Evolutionary conservation across 768 basidiomycete species (phyloP).

Genomic region (Favolaschia claudopus): DNA sequence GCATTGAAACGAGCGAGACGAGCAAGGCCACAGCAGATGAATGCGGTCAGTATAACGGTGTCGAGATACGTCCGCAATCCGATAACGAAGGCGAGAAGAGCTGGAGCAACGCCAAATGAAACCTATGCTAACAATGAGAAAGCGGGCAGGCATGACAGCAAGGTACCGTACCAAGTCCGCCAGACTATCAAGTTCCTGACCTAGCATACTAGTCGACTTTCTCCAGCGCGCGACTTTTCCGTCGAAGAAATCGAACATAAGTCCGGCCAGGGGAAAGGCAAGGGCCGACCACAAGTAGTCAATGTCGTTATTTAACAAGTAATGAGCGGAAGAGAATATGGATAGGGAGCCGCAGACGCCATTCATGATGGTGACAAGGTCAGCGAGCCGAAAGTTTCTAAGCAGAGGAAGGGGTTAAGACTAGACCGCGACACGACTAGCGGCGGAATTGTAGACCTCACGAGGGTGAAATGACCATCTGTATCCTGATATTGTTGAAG

Average conservation of each 20-base stretch:
- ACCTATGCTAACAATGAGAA: conserved; percentile 59
- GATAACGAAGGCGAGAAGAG: conserved; percentile 89
- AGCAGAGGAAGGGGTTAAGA: conserved; percentile 24
- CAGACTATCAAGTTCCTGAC: conserved; percentile 96
- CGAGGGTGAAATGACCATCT: conserved; percentile 96
- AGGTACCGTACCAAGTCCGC: conserved; percentile 83
- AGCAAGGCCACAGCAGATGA: conserved; percentile 96
- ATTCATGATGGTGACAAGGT: conserved; percentile 98
- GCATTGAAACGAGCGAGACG: conserved; percentile 98
- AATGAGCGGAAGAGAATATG: conserved; percentile 91
- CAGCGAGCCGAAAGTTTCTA: conserved; percentile 97
- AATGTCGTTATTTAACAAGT: conserved; percentile 80
- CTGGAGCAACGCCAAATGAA: conserved; percentile 97
- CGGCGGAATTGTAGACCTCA: conserved; percentile 67
- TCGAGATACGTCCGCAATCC: conserved; percentile 94
- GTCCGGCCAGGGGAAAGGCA: conserved; percentile 86
- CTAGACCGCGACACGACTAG: conserved; percentile 12
- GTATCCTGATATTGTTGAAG: conserved; percentile 88
- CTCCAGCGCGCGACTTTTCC: conserved; percentile 98
- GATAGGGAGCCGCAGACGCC: conserved; percentile 98
- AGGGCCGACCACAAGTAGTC: conserved; percentile 89
- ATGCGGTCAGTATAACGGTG: conserved; percentile 83
- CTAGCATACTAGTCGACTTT: conserved; percentile 93
- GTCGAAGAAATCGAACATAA: conserved; percentile 97
- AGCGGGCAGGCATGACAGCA: not conserved